Evolutionary conservation across 192 early-diverging fungal genomes (phyloP).

Genomic region (Podochytrium sp.): DNA sequence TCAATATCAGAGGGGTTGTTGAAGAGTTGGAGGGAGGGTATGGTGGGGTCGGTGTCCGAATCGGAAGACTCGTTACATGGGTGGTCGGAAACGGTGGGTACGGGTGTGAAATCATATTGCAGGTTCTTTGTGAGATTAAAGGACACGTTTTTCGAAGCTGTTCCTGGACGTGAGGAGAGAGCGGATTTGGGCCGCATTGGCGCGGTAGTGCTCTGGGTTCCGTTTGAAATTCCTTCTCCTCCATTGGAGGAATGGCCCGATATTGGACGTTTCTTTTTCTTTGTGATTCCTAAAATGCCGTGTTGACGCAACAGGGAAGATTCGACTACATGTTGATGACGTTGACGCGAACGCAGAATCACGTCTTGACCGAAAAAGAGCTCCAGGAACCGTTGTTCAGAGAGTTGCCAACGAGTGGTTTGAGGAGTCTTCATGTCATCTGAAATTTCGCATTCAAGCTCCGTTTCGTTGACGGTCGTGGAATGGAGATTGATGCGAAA

Average conservation of each 20-base stretch:
- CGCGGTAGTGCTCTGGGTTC: no score
- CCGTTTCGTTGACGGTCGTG: no score
- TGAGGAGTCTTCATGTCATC: not conserved
- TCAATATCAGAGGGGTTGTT: not conserved
- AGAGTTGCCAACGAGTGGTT: slow-evolving; percentile 17
- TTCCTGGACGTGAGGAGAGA: not conserved
- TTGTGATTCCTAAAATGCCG: no score
- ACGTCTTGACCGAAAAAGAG: slow-evolving; percentile 33
- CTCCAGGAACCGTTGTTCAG: slow-evolving; percentile 33
- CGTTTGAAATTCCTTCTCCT: no score
- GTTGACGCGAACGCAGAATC: slow-evolving; percentile 24
- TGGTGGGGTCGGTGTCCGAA: not conserved
- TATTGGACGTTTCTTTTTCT: no score
- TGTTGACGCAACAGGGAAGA: not conserved
- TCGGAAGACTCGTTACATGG: not conserved
- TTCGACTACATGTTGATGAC: slow-evolving; percentile 16
- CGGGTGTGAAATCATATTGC: slow-evolving; percentile 25
- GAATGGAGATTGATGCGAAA: no score
- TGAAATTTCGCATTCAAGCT: no score
- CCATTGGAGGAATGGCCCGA: no score
- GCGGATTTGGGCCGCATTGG: not conserved
- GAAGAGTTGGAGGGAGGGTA: not conserved
- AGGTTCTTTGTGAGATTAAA: slow-evolving; percentile 29
- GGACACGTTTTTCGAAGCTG: slow-evolving; percentile 14
- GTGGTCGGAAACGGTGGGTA: not conserved